These are phyloP conservation scores for Vaccinium corymbosum DNA, from an alignment of 148 eudicot species.

Conservation along the genomic window DNA sequence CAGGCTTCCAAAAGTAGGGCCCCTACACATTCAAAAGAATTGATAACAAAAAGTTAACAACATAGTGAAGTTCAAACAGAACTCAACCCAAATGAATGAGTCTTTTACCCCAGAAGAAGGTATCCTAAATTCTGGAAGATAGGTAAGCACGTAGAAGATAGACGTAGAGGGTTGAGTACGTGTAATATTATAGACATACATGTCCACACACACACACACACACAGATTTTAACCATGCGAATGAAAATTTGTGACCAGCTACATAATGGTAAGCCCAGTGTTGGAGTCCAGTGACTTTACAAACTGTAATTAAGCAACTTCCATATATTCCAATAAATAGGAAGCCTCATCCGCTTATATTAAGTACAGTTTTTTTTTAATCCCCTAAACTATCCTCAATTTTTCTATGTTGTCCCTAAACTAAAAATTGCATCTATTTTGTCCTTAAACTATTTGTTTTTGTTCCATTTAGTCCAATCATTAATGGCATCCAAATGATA, in stretches of 20 bases:
- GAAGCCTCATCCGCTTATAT: not conserved
- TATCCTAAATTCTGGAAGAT: not conserved
- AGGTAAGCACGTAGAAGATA: not conserved
- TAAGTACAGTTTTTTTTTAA: too few relatives aligned
- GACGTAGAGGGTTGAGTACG: too few relatives aligned
- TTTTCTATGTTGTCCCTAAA: too few relatives aligned
- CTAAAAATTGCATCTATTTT: too few relatives aligned
- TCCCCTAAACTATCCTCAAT: too few relatives aligned
- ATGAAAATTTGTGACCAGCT: not conserved
- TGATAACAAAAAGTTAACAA: not conserved
- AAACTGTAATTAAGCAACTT: not conserved
- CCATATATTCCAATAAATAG: not conserved
- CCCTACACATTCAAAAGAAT: conserved; percentile 34
- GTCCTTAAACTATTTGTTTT: too few relatives aligned
- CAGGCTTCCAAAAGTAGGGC: conserved; percentile 61
- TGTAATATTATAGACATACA: not conserved
- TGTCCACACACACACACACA: too few relatives aligned
- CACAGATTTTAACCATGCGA: not conserved
- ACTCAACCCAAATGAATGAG: not conserved
- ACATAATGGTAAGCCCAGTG: not conserved
- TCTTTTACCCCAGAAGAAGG: not conserved
- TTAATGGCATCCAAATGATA: too few relatives aligned
- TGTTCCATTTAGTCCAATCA: too few relatives aligned
- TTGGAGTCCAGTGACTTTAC: not conserved
- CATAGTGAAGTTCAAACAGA: not conserved